These are phyloP conservation scores for Parafenestella ontariensis DNA, from an alignment of 2,329 filamentous ascomycete genomes.

Conservation along the genomic window DNA sequence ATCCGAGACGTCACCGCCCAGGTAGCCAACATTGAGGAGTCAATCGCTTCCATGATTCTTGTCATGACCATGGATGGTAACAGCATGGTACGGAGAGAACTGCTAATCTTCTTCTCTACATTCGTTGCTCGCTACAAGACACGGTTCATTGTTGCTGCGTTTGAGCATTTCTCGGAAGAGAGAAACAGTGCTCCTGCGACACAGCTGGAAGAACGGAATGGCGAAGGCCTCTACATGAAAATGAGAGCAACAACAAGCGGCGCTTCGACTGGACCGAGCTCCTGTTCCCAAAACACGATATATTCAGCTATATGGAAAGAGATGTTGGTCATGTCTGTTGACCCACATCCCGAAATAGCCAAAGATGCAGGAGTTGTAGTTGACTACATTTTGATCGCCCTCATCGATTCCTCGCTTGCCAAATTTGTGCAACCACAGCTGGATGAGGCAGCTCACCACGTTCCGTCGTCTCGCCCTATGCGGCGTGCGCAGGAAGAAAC, in stretches of 20 bases:
- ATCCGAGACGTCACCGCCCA: slow-evolving; percentile 93
- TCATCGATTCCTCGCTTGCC: slow-evolving; percentile 80
- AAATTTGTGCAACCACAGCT: slow-evolving; percentile 73
- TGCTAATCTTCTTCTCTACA: slow-evolving; percentile 90
- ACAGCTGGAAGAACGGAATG: slow-evolving; percentile 32
- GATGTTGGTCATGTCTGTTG: slow-evolving; percentile 85
- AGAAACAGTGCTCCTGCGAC: slow-evolving; percentile 48
- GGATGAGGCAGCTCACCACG: slow-evolving; percentile 67
- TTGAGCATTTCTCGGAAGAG: slow-evolving; percentile 88
- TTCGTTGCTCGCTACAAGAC: slow-evolving; percentile 90
- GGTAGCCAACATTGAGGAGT: slow-evolving; percentile 88
- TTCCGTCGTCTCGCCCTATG: slow-evolving; percentile 56
- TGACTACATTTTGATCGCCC: slow-evolving; percentile 80
- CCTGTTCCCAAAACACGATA: slow-evolving; percentile 79
- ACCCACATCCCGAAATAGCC: slow-evolving; percentile 93
- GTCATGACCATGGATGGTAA: slow-evolving; percentile 95
- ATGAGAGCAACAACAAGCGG: slow-evolving; percentile 21
- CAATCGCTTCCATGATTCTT: slow-evolving; percentile 84
- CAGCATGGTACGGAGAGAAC: slow-evolving; percentile 90
- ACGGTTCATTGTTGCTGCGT: slow-evolving; percentile 90
- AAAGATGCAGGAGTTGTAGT: slow-evolving; percentile 83
- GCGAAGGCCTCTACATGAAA: slow-evolving; percentile 43
- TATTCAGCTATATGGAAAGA: slow-evolving; percentile 96
- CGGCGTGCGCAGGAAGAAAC: slow-evolving; percentile 39
- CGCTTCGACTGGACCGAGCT: slow-evolving; percentile 14